A percentile compares a stretch with the other conserved stretches of the same genome.
Conservation (phyloP, 192 early-diverging fungal species). For the Mortierella alpina region DNA sequence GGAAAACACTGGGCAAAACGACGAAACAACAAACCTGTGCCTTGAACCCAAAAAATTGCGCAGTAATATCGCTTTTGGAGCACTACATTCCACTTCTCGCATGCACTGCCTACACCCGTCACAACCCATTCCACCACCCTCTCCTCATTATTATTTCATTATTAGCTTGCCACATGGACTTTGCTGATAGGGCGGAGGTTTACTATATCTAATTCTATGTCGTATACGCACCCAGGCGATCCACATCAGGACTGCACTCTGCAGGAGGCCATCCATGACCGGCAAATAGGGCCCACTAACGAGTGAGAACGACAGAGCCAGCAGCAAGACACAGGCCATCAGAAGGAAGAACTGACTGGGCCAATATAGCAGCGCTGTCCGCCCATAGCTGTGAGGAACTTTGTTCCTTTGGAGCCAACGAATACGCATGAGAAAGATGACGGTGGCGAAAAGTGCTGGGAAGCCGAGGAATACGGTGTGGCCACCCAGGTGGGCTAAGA, state of each 20-base stretch:
- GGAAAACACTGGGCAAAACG: too few relatives aligned
- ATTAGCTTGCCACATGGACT: too few relatives aligned
- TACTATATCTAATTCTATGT: neutral
- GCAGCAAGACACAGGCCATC: neutral
- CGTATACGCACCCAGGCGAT: slow-evolving; percentile 16
- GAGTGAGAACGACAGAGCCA: slow-evolving; percentile 21
- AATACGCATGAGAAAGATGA: slow-evolving; percentile 13
- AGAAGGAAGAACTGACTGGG: slow-evolving; percentile 24
- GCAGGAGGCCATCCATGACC: slow-evolving; percentile 24
- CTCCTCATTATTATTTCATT: too few relatives aligned
- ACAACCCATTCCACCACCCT: too few relatives aligned
- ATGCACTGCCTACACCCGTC: too few relatives aligned
- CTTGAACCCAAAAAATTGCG: too few relatives aligned
- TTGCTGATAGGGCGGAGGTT: too few relatives aligned
- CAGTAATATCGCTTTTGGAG: too few relatives aligned
- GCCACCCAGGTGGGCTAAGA: slow-evolving; percentile 18
- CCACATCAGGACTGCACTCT: slow-evolving; percentile 13
- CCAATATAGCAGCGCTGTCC: slow-evolving; percentile 36
- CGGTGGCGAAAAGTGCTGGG: slow-evolving; percentile 14
- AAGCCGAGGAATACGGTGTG: slow-evolving; percentile 17
- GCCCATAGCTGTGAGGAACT: slow-evolving; percentile 24
- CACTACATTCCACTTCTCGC: too few relatives aligned
- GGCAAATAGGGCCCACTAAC: slow-evolving; percentile 24
- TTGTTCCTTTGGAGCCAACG: slow-evolving; percentile 12
- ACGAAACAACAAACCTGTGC: too few relatives aligned